Conservation (phyloP, 495 filamentous ascomycete species). For the Neurospora intermedia region DNA sequence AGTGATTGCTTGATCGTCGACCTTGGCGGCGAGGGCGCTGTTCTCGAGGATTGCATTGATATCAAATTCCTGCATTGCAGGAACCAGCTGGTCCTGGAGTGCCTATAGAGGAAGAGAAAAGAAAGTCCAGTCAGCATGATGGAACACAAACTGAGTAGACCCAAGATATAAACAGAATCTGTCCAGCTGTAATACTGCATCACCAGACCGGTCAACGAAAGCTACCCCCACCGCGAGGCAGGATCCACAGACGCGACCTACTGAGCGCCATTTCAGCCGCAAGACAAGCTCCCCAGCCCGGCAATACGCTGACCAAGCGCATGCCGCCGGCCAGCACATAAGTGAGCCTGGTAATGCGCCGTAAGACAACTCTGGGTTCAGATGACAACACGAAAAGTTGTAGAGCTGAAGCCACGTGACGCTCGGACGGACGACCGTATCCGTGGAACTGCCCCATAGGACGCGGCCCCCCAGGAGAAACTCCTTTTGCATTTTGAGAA, state of each 20-base stretch:
- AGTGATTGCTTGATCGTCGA: neutral
- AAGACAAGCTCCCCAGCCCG: neutral
- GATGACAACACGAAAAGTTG: neutral
- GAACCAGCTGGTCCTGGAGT: neutral
- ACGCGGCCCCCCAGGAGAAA: neutral
- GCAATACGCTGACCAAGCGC: neutral
- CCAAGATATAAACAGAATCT: neutral
- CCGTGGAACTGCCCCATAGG: neutral
- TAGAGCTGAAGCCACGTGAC: neutral
- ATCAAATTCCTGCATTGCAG: neutral
- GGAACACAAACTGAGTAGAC: neutral
- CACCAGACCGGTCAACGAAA: neutral
- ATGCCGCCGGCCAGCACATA: neutral
- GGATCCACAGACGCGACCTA: neutral
- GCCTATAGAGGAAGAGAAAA: neutral
- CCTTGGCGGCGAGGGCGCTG: neutral
- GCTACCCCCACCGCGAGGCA: neutral
- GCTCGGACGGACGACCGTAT: neutral
- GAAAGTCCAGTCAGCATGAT: neutral
- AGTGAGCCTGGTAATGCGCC: neutral
- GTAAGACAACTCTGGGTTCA: neutral
- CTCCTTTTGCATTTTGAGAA: neutral
- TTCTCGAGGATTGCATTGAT: neutral
- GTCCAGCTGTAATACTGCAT: neutral
- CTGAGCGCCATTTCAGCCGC: neutral